Evolutionary conservation across 257 asterid species (phyloP).

Genomic region (Asclepias syriaca): DNA sequence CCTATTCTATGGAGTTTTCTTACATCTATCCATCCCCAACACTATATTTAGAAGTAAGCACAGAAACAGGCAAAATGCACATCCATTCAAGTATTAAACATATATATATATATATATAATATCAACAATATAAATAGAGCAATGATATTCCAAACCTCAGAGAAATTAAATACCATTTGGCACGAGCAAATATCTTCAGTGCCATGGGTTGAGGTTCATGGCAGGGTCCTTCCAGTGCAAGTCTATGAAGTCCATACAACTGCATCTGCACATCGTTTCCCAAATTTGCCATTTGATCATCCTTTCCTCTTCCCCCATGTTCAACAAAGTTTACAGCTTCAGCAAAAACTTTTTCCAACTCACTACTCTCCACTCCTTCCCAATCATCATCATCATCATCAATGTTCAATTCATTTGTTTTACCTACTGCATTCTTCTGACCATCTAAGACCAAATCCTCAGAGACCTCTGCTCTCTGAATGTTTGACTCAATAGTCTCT

Average conservation of each 20-base stretch:
- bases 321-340: conserved; percentile 70
- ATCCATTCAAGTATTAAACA: background rate
- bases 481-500: background rate
- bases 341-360: conserved; percentile 67
- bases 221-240: conserved; percentile 89
- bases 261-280: conserved; percentile 52
- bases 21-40: background rate
- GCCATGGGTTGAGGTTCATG: conserved; percentile 80
- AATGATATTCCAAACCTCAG: background rate
- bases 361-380: conserved; percentile 94
- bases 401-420: conserved; percentile 18
- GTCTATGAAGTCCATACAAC: conserved; percentile 70
- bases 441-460: conserved; percentile 1
- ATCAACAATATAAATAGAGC: background rate
- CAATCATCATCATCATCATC: conserved; percentile 71
- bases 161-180: conserved; percentile 63
- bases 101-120: background rate
- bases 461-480: background rate
- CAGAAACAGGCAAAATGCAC: background rate
- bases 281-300: conserved; percentile 33
- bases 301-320: conserved; percentile 41
- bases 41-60: background rate
- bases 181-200: conserved; percentile 61
- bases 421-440: conserved; percentile 3
- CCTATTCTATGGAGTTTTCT: background rate